Percentiles rank a stretch among this genome's conserved stretches.
Evolutionary conservation across 2,329 filamentous ascomycete species (phyloP).

Genomic region (Byssochlamys sp.): DNA sequence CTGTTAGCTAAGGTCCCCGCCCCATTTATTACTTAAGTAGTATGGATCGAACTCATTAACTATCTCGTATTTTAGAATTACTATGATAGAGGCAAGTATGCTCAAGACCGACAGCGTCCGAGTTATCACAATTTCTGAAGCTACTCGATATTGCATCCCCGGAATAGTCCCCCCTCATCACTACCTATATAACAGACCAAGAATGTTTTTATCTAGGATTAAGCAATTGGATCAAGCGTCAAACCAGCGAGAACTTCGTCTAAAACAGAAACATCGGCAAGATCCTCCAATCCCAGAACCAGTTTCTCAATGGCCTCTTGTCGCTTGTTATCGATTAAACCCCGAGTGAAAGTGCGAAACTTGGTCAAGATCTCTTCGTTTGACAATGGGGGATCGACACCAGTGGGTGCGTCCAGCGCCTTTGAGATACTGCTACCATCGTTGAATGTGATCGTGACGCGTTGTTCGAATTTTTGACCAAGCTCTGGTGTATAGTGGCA

Average conservation of each 20-base stretch:
- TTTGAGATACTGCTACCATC: constrained; percentile 12
- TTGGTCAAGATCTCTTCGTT: constrained; percentile 32
- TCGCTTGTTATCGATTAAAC: constrained; percentile 20
- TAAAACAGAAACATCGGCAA: constrained; percentile 14
- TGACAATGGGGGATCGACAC: constrained; percentile 22
- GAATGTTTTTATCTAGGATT: neutral
- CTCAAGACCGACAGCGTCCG: too few relatives aligned
- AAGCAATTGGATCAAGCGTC: constrained; percentile 3
- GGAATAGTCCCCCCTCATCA: too few relatives aligned
- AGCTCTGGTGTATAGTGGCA: constrained; percentile 12
- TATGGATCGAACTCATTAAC: too few relatives aligned
- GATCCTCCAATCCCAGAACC: constrained; percentile 19
- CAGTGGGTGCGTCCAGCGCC: constrained; percentile 17
- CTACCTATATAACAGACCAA: too few relatives aligned
- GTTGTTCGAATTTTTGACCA: constrained; percentile 7
- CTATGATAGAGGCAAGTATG: too few relatives aligned
- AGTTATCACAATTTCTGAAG: too few relatives aligned
- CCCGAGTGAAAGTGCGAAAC: constrained; percentile 21
- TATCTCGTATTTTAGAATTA: too few relatives aligned
- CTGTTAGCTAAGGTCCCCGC: too few relatives aligned
- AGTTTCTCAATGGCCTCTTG: constrained; percentile 19
- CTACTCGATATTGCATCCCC: too few relatives aligned
- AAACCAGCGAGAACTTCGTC: constrained; percentile 7
- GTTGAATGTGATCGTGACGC: constrained; percentile 14
- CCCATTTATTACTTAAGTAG: too few relatives aligned